Evolutionary conservation across 179 eudicot genomes (phyloP).

Genomic region (Dionaea muscipula): DNA sequence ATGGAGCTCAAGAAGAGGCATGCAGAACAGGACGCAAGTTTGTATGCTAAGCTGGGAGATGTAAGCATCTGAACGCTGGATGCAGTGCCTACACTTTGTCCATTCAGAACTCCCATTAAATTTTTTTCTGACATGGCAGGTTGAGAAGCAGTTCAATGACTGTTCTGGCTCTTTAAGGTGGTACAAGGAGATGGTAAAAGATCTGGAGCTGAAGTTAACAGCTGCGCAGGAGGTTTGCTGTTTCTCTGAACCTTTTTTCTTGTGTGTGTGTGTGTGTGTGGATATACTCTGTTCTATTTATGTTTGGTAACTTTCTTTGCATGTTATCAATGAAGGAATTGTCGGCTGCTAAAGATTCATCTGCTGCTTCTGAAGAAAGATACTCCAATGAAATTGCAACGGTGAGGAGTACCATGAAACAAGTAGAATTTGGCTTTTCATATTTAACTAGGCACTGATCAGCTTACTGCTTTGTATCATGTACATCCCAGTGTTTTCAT

Average conservation of each 20-base stretch:
- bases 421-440: not conserved
- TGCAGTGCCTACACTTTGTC: not conserved
- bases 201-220: conserved; percentile 56
- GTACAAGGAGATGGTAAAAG: conserved; percentile 57
- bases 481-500: too few species aligned
- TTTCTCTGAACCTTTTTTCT: not conserved
- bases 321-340: conserved; percentile 31
- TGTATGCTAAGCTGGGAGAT: conserved; percentile 63
- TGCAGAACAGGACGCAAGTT: conserved; percentile 64
- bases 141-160: conserved; percentile 40
- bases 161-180: conserved; percentile 33
- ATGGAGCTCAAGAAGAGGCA: conserved; percentile 47
- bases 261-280: not conserved
- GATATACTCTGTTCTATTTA: not conserved
- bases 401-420: conserved; percentile 18
- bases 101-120: not conserved
- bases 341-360: conserved; percentile 50
- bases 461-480: not conserved
- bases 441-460: not conserved
- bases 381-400: conserved; percentile 59
- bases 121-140: conserved; percentile 15
- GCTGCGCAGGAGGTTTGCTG: conserved; percentile 44
- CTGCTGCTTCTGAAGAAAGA: conserved; percentile 59
- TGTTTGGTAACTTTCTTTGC: conserved; percentile 8
- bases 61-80: conserved; percentile 26